Evolutionary conservation across 2,329 filamentous ascomycete genomes (phyloP).

Genomic region (Diaporthe destruens): DNA sequence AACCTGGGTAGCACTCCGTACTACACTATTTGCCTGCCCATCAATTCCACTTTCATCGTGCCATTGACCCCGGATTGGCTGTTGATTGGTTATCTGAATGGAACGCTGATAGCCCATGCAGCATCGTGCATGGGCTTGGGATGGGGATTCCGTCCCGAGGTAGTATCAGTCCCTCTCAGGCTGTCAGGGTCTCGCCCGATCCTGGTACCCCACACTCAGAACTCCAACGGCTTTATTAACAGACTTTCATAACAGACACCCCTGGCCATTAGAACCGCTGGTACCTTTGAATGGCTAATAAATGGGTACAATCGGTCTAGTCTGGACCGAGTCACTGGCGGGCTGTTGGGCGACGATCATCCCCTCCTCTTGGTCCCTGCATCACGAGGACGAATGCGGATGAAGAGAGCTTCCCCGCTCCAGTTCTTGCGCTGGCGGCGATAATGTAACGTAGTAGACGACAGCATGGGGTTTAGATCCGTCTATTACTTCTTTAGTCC

Average conservation of each 20-base stretch:
- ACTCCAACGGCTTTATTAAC: not conserved
- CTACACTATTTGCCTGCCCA: not conserved
- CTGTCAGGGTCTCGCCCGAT: not conserved
- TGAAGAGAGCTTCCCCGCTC: constrained; percentile 29
- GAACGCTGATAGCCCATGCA: constrained; percentile 30
- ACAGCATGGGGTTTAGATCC: not conserved
- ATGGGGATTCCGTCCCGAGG: not conserved
- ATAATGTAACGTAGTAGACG: constrained; percentile 27
- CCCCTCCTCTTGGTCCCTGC: constrained; percentile 25
- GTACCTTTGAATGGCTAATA: not conserved
- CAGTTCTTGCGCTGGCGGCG: not conserved
- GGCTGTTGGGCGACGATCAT: constrained; percentile 4
- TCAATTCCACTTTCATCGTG: constrained; percentile 14
- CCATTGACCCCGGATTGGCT: constrained; percentile 3
- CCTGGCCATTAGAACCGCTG: not conserved
- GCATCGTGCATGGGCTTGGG: constrained; percentile 19
- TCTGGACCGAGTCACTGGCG: constrained; percentile 3
- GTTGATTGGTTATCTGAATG: constrained; percentile 25
- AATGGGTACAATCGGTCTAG: constrained; percentile 7
- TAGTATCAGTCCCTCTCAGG: constrained; percentile 1
- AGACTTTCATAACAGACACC: not conserved
- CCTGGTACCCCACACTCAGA: constrained; percentile 29
- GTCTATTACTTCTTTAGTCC: not conserved
- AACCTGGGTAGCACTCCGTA: not conserved
- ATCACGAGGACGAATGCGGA: constrained; percentile 3